Base-by-base conservation (phyloP, 176 grass and related monocot species). In the Aegilops tauschii region DNA sequence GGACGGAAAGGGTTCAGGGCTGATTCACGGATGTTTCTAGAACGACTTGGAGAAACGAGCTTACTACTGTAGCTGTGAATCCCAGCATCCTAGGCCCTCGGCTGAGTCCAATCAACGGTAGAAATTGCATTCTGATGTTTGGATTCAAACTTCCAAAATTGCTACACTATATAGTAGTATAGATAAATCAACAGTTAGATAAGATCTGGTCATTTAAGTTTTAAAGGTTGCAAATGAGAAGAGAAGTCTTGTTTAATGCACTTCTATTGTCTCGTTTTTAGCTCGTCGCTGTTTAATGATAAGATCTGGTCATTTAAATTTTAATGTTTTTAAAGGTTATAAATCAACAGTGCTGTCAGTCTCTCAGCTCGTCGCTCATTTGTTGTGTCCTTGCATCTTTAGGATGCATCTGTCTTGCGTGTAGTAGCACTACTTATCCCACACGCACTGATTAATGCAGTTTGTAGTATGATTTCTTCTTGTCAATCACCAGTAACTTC, bases 401-500 rank as follows among this genome's bases (percentile, higher is more conserved):
- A 45, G 3, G 31, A 35, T 80, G 34, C 80, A 45, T 83, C 29
- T 84, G 76, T 49, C 5, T 75, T 75, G 21, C 42, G 3, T 80
- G 3, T 80, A 50, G 20, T 65, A 32, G 39, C 37, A 84, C 18
- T 54, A 18, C 30, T 82, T 56, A 63, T 44, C 37, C 37, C 29
- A 73, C 18, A 54, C 7, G 21, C 28, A 54, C 9, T 50, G 20
- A 37, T 58, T 59, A n/a, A 23, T 59, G 76, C 17, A 78, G 50
- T 59, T 78, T 0, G 45, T 21, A 82, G 31, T 78, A 28, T 18
- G 11, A 28, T 86, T 83, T 73, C 31, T 17, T 67, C 37, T 34
- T 91, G 58, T 79, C 12, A 73, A 63, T 78, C 88, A 82, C 35
- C 36, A 31, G 39, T 77, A 83, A 65, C 61, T 71, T 72, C 56